Evolutionary conservation across 108 stramenopile genomes (phyloP).

Genomic region (Nannochloropsis granulata): DNA sequence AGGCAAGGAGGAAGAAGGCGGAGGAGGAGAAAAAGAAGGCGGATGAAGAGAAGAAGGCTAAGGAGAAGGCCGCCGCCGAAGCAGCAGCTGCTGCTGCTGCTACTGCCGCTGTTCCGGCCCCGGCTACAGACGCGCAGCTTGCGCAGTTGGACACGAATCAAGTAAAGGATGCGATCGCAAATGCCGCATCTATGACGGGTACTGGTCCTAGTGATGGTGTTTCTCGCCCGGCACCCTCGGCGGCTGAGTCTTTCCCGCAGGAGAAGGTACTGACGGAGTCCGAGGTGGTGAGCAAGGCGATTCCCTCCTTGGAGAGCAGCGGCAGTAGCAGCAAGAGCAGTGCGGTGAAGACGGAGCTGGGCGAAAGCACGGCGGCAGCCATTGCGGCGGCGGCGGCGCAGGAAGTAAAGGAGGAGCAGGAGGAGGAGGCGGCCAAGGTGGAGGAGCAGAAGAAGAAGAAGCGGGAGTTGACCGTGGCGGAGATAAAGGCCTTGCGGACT

Average conservation of each 20-base stretch:
- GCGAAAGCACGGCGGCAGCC: not conserved
- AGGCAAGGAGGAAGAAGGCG: conserved; percentile 29
- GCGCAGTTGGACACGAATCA: not conserved
- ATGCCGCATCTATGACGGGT: conserved; percentile 14
- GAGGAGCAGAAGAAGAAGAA: not conserved
- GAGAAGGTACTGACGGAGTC: not conserved
- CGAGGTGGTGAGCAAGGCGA: not conserved
- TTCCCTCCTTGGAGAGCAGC: not conserved
- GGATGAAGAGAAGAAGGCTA: not conserved
- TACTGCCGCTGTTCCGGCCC: not conserved
- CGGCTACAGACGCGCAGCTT: conserved; percentile 1
- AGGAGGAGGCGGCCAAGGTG: not conserved
- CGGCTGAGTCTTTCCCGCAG: not conserved
- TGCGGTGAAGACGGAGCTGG: not conserved
- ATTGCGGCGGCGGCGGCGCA: not conserved
- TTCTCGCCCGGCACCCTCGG: not conserved
- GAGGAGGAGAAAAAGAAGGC: not conserved
- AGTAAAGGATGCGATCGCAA: conserved; percentile 10
- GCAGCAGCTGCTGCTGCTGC: conserved; percentile 6
- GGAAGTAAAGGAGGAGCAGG: conserved; percentile 3
- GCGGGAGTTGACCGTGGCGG: conserved; percentile 7
- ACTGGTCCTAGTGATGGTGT: not conserved
- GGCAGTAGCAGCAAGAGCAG: not conserved
- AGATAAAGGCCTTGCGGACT: conserved; percentile 27
- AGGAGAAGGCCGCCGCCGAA: conserved; percentile 31